Evolutionary conservation across 306 rosid species (phyloP), one percentile per base, ranked within the genome.

Genomic region (Potentilla sterilis): DNA sequence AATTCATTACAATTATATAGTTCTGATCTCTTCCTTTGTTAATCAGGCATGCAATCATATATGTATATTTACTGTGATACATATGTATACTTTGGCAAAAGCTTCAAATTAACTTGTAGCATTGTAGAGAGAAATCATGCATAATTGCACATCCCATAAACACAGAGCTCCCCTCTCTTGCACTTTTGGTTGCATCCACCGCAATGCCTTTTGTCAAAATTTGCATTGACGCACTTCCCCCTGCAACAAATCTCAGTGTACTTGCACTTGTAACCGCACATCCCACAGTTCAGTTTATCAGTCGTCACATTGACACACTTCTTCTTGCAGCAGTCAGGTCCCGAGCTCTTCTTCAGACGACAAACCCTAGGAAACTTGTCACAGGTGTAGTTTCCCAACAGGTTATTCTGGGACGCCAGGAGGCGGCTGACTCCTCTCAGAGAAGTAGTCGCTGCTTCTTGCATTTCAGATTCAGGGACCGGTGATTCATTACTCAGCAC

Each of bases 101-200:
- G 4, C 40, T 3, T 37, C 40, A 37, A 37, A 37, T 37, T 37
- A 37, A 37, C 40, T 37, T 37, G 28, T 28, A 28, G 28, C 40
- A 37, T 37, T 37, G 40, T 37, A 3, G 40, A 37, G 40, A 37
- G 4, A 48, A 48, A 48, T 48, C 54, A 48, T 48, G 54, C 85
- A 65, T 83, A 86, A 52, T 58, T 73, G 82, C 87, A 87, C 84
- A 85, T 76, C 47, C 91, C 89, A 80, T 81, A 83, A 63, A 66
- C 88, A 49, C 87, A 89, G 0, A 11, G 28, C 41, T 83, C 81
- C 24, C 90, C 88, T 47, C 73, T 83, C 63, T 80, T 80, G 85
- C 90, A 87, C 70, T 72, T 73, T 19, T 71, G 70, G 24, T 77
- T 63, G 83, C 91, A 89, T 7, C 80, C 87, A 37, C 88, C 94